A percentile compares a stretch with the other conserved stretches of the same genome.
Evolutionary conservation across 2,329 filamentous ascomycete genomes (phyloP).

Genomic region (Leptodontidium sp.): DNA sequence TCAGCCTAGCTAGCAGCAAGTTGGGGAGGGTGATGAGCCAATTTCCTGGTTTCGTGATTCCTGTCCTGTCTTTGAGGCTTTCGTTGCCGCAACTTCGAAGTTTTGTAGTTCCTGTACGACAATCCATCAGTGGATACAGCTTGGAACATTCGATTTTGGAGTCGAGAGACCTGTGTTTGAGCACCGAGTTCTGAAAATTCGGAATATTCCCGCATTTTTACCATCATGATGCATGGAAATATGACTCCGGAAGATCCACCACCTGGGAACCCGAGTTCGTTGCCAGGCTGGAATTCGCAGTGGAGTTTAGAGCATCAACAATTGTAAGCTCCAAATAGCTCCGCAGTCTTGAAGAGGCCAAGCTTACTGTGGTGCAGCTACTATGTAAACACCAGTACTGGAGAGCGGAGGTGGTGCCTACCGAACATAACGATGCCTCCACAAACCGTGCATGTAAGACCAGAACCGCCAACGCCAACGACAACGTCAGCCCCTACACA

Average conservation of each 20-base stretch:
- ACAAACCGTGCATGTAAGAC: background rate
- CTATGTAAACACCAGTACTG: slow-evolving; percentile 14
- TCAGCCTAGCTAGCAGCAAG: background rate
- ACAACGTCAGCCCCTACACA: background rate
- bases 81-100: background rate
- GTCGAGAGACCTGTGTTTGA: background rate
- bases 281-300: slow-evolving; percentile 17
- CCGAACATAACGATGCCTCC: background rate
- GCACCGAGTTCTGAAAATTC: background rate
- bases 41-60: background rate
- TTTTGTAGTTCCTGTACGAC: background rate
- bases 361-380: background rate
- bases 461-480: background rate
- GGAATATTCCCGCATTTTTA: background rate
- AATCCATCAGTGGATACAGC: no score
- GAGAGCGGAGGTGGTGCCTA: slow-evolving; percentile 13
- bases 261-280: slow-evolving; percentile 5
- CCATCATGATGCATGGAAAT: slow-evolving; percentile 6
- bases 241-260: background rate
- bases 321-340: background rate
- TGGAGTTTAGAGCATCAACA: slow-evolving; percentile 18
- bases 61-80: background rate
- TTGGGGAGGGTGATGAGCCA: background rate
- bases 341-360: background rate
- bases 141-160: background rate